phyloP scores from a whole-genome alignment of 352 stramenopile genomes.

The Bremia lactucae region DNA sequence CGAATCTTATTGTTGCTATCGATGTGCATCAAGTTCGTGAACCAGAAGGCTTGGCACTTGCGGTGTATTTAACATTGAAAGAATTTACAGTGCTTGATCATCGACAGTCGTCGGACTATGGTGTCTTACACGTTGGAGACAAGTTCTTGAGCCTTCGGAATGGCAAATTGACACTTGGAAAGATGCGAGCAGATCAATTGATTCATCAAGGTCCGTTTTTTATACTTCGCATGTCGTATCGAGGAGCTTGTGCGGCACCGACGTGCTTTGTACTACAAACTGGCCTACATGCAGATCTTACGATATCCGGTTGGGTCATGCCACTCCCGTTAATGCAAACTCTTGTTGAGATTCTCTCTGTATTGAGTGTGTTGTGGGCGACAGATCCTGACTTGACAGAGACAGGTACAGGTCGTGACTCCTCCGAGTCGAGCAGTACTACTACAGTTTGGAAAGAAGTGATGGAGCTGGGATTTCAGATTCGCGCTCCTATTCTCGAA shows the following conservation, averaged over 20 bases:
- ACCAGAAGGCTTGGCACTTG: slow-evolving; percentile 45
- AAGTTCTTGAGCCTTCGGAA: slow-evolving; percentile 78
- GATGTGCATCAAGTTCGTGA: slow-evolving; percentile 65
- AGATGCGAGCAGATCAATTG: slow-evolving; percentile 56
- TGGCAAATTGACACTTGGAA: slow-evolving; percentile 51
- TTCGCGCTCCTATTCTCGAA: slow-evolving; percentile 73
- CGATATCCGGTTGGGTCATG: slow-evolving; percentile 71
- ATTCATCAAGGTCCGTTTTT: slow-evolving; percentile 49
- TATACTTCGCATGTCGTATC: slow-evolving; percentile 51
- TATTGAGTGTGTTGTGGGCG: slow-evolving; percentile 60
- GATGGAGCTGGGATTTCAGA: slow-evolving; percentile 52
- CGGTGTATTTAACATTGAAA: slow-evolving; percentile 44
- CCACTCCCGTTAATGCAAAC: slow-evolving; percentile 56
- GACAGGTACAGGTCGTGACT: slow-evolving; percentile 6
- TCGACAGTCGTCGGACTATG: slow-evolving; percentile 59
- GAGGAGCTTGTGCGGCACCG: slow-evolving; percentile 25
- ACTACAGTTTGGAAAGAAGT: slow-evolving; percentile 45
- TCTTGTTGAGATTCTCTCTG: slow-evolving; percentile 65
- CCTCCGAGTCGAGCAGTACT: neutral
- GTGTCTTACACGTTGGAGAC: slow-evolving; percentile 70
- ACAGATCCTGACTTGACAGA: slow-evolving; percentile 7
- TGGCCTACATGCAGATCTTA: slow-evolving; percentile 49
- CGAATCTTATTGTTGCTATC: slow-evolving; percentile 40
- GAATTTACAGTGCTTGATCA: slow-evolving; percentile 59
- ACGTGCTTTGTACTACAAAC: slow-evolving; percentile 52